phyloP scores from a whole-genome alignment of 805 yeast genomes.

The Saturnispora serradocipensis region DNA sequence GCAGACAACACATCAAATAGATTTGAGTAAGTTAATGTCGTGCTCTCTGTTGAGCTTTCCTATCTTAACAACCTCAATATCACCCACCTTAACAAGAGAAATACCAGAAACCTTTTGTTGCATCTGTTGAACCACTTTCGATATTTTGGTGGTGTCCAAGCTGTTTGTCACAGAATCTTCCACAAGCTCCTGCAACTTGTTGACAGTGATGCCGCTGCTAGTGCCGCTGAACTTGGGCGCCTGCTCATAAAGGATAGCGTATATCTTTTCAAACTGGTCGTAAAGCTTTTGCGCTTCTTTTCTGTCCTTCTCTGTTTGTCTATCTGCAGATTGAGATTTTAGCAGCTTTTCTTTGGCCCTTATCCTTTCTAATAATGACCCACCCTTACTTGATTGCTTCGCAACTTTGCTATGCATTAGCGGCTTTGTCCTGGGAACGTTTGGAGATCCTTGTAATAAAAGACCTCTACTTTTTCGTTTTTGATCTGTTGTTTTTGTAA shows the following conservation, averaged over 20 bases:
- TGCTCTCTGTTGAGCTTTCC: background rate
- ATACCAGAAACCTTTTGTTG: background rate
- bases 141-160: background rate
- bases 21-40: background rate
- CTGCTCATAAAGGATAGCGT: slow-evolving; percentile 4
- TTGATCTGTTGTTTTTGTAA: background rate
- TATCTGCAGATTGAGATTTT: background rate
- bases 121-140: background rate
- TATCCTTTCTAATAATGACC: background rate
- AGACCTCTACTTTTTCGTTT: background rate
- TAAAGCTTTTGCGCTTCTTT: background rate
- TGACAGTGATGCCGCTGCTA: background rate
- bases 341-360: slow-evolving; percentile 2
- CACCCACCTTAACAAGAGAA: background rate
- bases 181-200: background rate
- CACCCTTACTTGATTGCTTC: background rate
- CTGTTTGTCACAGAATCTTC: background rate
- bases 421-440: background rate
- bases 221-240: background rate
- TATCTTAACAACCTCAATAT: background rate
- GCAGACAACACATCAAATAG: background rate
- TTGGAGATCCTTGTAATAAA: background rate
- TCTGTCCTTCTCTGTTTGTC: background rate
- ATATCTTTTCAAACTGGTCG: background rate
- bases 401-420: background rate